A percentile compares a stretch with the other conserved stretches of the same genome.
phyloP scores from a whole-genome alignment of 2,329 filamentous ascomycete species.

The Rugonectria rugulosa region DNA sequence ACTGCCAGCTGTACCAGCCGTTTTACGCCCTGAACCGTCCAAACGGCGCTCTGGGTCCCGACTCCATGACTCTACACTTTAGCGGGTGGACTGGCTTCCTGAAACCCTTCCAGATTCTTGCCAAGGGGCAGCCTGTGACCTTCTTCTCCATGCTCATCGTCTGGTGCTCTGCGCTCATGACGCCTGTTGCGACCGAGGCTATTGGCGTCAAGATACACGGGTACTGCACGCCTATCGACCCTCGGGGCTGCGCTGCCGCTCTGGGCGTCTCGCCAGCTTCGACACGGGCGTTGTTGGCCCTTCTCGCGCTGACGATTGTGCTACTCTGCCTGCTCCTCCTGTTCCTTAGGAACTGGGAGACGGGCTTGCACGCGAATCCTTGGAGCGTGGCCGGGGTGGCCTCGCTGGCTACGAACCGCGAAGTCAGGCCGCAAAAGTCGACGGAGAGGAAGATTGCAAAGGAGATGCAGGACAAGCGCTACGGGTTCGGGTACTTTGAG shows the following conservation, averaged over 20 bases:
- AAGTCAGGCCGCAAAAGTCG: conserved; percentile 28
- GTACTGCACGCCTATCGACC: conserved; percentile 29
- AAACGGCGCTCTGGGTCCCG: conserved; percentile 47
- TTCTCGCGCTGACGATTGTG: conserved; percentile 28
- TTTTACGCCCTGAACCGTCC: conserved; percentile 53
- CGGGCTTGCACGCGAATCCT: conserved; percentile 39
- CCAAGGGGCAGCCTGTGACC: conserved; percentile 39
- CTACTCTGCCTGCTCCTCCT: conserved; percentile 30
- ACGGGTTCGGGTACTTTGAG: conserved; percentile 36
- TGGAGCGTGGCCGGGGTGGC: conserved; percentile 43
- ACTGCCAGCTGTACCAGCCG: conserved; percentile 53
- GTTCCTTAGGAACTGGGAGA: conserved; percentile 33
- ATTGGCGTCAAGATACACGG: conserved; percentile 39
- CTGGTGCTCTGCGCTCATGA: conserved; percentile 32
- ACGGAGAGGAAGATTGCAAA: conserved; percentile 34
- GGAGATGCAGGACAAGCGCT: conserved; percentile 37
- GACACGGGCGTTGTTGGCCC: conserved; percentile 28
- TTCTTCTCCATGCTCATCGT: conserved; percentile 39
- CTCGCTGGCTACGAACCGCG: conserved; percentile 34
- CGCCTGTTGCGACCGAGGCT: conserved; percentile 35
- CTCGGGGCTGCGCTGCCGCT: conserved; percentile 32
- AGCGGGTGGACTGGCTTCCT: conserved; percentile 46
- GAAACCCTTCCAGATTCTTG: conserved; percentile 44
- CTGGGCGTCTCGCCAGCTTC: conserved; percentile 32
- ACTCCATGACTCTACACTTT: conserved; percentile 55